Percentiles rank a stretch among this genome's conserved stretches.
Evolutionary conservation across 768 basidiomycete genomes (phyloP).

Genomic region (Hemileccinum rubropunctum): DNA sequence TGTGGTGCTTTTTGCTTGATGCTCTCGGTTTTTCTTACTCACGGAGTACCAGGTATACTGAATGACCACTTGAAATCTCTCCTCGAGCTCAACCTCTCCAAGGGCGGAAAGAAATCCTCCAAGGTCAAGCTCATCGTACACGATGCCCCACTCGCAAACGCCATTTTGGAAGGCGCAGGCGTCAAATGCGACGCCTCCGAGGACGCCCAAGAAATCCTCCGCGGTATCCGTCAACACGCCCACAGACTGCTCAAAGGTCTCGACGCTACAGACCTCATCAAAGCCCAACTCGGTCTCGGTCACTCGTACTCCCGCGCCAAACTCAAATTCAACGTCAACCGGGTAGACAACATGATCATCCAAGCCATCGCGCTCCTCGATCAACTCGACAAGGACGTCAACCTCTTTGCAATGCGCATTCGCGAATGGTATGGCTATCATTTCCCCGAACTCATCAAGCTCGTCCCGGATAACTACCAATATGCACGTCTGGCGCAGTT

Average conservation of each 20-base stretch:
- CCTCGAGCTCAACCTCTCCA: conserved; percentile 84
- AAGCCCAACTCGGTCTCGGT: conserved; percentile 94
- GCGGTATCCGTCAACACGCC: conserved; percentile 91
- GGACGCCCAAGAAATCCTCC: conserved; percentile 78
- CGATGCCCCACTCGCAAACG: conserved; percentile 69
- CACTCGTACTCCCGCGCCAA: conserved; percentile 98
- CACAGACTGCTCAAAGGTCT: conserved; percentile 87
- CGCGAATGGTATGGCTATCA: conserved; percentile 99
- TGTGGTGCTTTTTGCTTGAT: not conserved
- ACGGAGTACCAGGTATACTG: conserved; percentile 59
- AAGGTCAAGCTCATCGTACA: conserved; percentile 74
- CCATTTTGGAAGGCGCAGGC: conserved; percentile 69
- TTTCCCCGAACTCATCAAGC: conserved; percentile 92
- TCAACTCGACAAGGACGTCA: conserved; percentile 99
- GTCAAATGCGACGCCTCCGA: conserved; percentile 83
- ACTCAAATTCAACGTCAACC: conserved; percentile 96
- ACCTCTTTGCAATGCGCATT: conserved; percentile 97
- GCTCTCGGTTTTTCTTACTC: not conserved
- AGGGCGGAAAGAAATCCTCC: conserved; percentile 61
- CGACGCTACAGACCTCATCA: conserved; percentile 80
- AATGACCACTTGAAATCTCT: conserved; percentile 82
- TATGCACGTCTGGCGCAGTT: conserved; percentile 85
- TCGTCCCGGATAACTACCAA: conserved; percentile 92
- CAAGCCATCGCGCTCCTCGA: conserved; percentile 98
- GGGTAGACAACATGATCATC: conserved; percentile 99